These are phyloP conservation scores for Aspergillus sp. DNA, from an alignment of 2,329 filamentous ascomycete species.

Conservation along the genomic window DNA sequence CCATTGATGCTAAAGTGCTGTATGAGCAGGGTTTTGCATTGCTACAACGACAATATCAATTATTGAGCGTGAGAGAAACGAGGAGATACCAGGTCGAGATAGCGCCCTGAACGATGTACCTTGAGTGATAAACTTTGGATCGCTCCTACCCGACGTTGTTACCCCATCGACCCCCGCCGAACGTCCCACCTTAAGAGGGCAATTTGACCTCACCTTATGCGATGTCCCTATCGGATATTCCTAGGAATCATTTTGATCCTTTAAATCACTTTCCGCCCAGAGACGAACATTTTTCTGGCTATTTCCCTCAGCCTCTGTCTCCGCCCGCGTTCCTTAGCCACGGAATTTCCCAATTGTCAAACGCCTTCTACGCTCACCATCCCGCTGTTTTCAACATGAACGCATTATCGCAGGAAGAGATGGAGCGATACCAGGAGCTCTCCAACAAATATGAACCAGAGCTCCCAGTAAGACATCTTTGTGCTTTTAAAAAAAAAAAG, in stretches of 20 bases:
- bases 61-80: background rate
- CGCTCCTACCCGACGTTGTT: conserved; percentile 1
- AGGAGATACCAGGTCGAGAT: background rate
- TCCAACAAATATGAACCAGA: conserved; percentile 62
- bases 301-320: conserved; percentile 24
- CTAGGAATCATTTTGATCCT: conserved; percentile 32
- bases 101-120: background rate
- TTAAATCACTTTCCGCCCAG: conserved; percentile 31
- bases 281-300: conserved; percentile 25
- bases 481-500: background rate
- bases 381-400: conserved; percentile 34
- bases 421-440: conserved; percentile 62
- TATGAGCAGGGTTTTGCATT: background rate
- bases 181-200: conserved; percentile 11
- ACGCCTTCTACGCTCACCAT: conserved; percentile 15
- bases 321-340: conserved; percentile 22
- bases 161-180: conserved; percentile 11
- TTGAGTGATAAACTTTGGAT: background rate
- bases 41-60: background rate
- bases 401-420: conserved; percentile 50
- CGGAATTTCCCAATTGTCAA: conserved; percentile 24
- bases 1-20: conserved; percentile 1
- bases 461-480: conserved; percentile 45
- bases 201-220: conserved; percentile 23
- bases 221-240: conserved; percentile 39